Conservation (phyloP, 176 grass and related monocot genomes). For the Oryza officinalis region DNA sequence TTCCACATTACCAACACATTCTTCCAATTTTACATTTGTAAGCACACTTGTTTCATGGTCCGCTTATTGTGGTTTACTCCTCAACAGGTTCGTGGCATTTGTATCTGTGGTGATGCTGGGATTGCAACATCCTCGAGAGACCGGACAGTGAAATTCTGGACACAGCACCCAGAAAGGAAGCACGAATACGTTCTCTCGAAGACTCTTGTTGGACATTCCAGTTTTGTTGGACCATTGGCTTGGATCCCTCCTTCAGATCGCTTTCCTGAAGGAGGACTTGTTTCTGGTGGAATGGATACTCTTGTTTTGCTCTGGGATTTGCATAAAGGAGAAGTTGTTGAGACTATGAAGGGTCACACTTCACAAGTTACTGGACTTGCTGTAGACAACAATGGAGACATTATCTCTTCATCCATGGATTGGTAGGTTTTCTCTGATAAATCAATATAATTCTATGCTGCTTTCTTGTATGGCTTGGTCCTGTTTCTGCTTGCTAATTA, state of each 20-base stretch:
- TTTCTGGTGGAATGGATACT: conserved; percentile 95
- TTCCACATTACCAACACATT: neutral
- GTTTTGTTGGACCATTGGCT: conserved; percentile 85
- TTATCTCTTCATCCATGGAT: conserved; percentile 94
- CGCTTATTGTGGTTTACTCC: neutral
- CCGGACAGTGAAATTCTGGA: conserved; percentile 73
- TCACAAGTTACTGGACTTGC: conserved; percentile 89
- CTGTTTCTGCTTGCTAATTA: neutral
- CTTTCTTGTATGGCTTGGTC: neutral
- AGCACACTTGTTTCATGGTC: conserved; percentile 8
- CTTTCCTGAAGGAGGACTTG: conserved; percentile 77
- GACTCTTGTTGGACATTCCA: conserved; percentile 78
- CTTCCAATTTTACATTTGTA: neutral
- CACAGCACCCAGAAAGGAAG: conserved; percentile 53
- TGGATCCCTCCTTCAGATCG: conserved; percentile 75
- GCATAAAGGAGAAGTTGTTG: conserved; percentile 57
- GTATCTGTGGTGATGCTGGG: conserved; percentile 79
- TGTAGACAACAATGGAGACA: conserved; percentile 82
- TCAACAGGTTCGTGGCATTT: conserved; percentile 82
- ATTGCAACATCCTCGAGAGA: conserved; percentile 92
- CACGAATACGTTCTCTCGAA: conserved; percentile 63
- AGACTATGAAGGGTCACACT: conserved; percentile 79
- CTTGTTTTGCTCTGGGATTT: conserved; percentile 76
- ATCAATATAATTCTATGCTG: neutral
- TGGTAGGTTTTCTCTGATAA: conserved; percentile 50